Evolutionary conservation across 1,284 basidiomycete genomes (phyloP), one percentile per base, ranked within the genome.

Genomic region (Marasmius fiardii): DNA sequence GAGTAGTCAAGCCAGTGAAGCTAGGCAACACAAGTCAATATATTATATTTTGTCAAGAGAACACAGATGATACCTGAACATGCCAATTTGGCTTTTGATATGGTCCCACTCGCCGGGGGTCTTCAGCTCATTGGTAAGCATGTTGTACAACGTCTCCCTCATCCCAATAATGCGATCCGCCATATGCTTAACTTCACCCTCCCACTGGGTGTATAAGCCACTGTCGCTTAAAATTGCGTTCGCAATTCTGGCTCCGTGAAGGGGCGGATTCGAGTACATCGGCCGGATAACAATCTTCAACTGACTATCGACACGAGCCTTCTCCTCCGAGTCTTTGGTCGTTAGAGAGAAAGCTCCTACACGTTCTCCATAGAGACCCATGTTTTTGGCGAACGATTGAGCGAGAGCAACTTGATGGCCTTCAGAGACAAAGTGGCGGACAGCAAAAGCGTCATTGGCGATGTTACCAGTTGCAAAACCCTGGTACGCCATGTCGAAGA

Each of bases 341-440:
- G 90, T 86, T 64, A 98, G 72, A 21, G 93, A 95, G 82, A 99
- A 93, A n/a, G 92, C 90, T 20, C 95, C 95, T 57, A 93, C 92
- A 68, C 95, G 92, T 75, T 98, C 95, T 62, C 95, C 97, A 72
- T 99, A 99, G 39, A 99, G 82, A 59, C 97, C 96, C 83, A 98
- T 96, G 80, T 99, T 99, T 83, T 99, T 99, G 54, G 97, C 97
- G 73, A 98, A 99, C 53, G 92, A 95, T 74, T 99, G 97, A 59
- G 88, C 79, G 47, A 95, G 82, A 14, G 92, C 90, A 61, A 95
- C 75, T 66, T 92, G 89, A 74, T 95, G 93, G 41, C 93, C 92
- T 70, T 93, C 77, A 48, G 86, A 78, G 54, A 97, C 92, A 74
- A 99, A 99, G 78, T 97, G 86, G 60, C 97, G 91, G 56, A 98